A percentile compares a stretch with the other conserved stretches of the same genome.
phyloP scores from a whole-genome alignment of 2,329 filamentous ascomycete genomes.

The Beauveria varroae region DNA sequence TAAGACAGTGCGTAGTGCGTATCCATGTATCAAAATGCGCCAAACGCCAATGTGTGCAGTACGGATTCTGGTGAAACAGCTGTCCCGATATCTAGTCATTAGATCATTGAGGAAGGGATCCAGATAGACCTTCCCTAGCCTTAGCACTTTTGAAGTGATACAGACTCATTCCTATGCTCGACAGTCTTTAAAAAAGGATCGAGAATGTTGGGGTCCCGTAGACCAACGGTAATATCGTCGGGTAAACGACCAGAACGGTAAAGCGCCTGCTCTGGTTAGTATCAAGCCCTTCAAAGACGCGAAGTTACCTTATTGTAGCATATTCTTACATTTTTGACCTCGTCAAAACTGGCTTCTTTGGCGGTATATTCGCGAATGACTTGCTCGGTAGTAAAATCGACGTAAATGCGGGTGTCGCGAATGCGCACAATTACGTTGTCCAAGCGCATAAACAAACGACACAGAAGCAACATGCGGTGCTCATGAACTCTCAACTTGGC shows the following conservation, averaged over 20 bases:
- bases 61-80: background rate
- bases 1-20: background rate
- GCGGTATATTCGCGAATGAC: slow-evolving; percentile 85
- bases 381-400: slow-evolving; percentile 74
- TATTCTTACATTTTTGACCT: slow-evolving; percentile 58
- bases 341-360: slow-evolving; percentile 75
- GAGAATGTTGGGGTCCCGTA: slow-evolving; percentile 74
- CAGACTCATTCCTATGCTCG: slow-evolving; percentile 55
- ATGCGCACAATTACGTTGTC: slow-evolving; percentile 85
- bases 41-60: slow-evolving; percentile 1
- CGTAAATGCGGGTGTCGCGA: slow-evolving; percentile 82
- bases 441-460: slow-evolving; percentile 83
- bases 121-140: no score
- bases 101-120: background rate
- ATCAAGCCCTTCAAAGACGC: no score
- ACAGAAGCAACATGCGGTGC: slow-evolving; percentile 73
- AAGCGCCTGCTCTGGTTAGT: slow-evolving; percentile 32
- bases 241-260: slow-evolving; percentile 44
- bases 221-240: slow-evolving; percentile 66
- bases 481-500: slow-evolving; percentile 94
- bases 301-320: background rate
- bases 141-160: background rate
- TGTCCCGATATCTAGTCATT: background rate
- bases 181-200: slow-evolving; percentile 62
- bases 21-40: background rate